Evolutionary conservation across 2,329 filamentous ascomycete species (phyloP).

Genomic region (Sclerotinia sclerotiorum): DNA sequence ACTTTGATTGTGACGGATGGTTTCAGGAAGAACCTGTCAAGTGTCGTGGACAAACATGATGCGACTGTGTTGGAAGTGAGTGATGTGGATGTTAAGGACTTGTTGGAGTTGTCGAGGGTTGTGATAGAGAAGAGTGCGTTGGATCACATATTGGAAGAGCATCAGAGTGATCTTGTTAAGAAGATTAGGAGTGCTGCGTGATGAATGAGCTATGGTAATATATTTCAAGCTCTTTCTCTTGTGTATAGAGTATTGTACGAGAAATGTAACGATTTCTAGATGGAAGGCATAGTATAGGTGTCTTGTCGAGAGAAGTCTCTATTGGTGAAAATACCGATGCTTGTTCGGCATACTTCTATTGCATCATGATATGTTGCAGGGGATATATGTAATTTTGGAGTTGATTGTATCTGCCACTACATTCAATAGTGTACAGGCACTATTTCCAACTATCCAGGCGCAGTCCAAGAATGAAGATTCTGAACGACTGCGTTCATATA

Average conservation of each 20-base stretch:
- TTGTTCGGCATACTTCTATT: neutral
- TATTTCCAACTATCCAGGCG: too few relatives aligned
- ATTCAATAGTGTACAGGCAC: neutral
- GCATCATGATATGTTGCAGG: neutral
- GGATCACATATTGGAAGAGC: slow-evolving; percentile 68
- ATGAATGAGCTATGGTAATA: slow-evolving; percentile 21
- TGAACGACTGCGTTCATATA: too few relatives aligned
- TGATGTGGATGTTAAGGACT: slow-evolving; percentile 95
- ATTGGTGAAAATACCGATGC: neutral
- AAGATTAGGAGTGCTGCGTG: slow-evolving; percentile 34
- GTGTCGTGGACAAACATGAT: slow-evolving; percentile 61
- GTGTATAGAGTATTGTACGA: slow-evolving; percentile 16
- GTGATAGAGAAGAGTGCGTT: slow-evolving; percentile 84
- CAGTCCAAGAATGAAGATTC: too few relatives aligned
- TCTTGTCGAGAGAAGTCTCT: neutral
- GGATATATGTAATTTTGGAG: neutral
- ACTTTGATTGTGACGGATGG: slow-evolving; percentile 72
- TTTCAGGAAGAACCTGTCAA: slow-evolving; percentile 61
- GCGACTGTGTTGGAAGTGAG: slow-evolving; percentile 67
- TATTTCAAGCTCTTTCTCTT: slow-evolving; percentile 14
- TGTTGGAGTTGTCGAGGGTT: slow-evolving; percentile 80
- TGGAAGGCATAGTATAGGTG: neutral
- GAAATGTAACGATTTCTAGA: slow-evolving; percentile 21
- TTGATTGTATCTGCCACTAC: neutral
- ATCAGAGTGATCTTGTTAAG: slow-evolving; percentile 62